Evolutionary conservation across 2,329 filamentous ascomycete species (phyloP), one percentile per base, ranked within the genome.

Genomic region (Calonectria pseudoturangicola): DNA sequence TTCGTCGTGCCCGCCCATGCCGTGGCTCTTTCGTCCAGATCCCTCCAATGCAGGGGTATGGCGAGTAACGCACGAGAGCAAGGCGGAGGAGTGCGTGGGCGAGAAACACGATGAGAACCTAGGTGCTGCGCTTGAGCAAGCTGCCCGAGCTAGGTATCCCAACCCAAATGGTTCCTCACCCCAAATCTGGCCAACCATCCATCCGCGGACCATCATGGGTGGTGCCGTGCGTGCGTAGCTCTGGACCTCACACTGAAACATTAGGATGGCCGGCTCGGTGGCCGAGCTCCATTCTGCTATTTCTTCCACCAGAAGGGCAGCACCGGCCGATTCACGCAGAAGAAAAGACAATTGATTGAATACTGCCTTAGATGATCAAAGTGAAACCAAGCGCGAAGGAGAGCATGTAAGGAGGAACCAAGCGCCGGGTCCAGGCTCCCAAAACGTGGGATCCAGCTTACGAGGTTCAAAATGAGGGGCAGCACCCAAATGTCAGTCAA

Each of bases 171-270:
- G 67, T 73, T 71, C 72, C 75, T 73, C 68, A 51, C 75, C 71
- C 76, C 54, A 60, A 47, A 30, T 25, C 41, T 56, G 70, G 30
- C 65, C 65, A 71, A 27, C 64, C 69, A 67, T 25, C 28, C 41
- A 51, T 63, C 64, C 56, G 25, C n/a, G 47, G 45, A 56, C 47
- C 58, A 72, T 68, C 58, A 41, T 54, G 70, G 56, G 50, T 65
- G 39, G 54, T 64, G 71, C 75, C 67, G 75, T 75, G 75, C 54
- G 66, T 73, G 76, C 72, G 72, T 50, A 69, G 69, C 73, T 74
- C 65, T 74, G 68, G 66, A 71, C 25, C 76, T 76, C 74, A 74
- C 75, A 66, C 77, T 80, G 78, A 80, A 80, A 80, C 78, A 80
- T 75, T 76, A 78, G 72, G 60, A 80, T 72, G 75, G 66, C 73